Percentiles rank a stretch among this genome's conserved stretches.
These are phyloP conservation scores for Penstemon davidsonii DNA, from an alignment of 257 asterid genomes.

Conservation along the genomic window DNA sequence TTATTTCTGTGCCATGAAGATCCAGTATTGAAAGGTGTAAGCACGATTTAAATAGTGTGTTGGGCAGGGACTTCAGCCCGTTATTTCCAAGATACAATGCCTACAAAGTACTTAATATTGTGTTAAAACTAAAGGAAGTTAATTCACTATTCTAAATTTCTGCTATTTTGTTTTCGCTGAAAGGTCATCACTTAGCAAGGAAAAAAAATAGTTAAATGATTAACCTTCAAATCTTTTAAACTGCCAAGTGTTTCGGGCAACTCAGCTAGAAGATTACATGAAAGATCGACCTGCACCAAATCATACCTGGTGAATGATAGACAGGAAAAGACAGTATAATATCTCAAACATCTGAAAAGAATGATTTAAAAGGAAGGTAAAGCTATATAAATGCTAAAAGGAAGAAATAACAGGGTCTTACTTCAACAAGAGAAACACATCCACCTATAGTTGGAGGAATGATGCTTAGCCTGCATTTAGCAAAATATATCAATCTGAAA, in stretches of 20 bases:
- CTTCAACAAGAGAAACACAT: conserved; percentile 80
- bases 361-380: neutral
- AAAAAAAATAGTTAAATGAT: conserved; percentile 1
- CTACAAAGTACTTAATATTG: conserved; percentile 41
- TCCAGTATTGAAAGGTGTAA: conserved; percentile 73
- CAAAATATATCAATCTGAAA: conserved; percentile 23
- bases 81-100: conserved; percentile 70
- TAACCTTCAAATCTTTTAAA: conserved; percentile 67
- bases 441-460: conserved; percentile 69
- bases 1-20: conserved; percentile 85
- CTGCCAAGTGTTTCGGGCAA: conserved; percentile 69
- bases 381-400: conserved; percentile 5
- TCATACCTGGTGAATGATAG: conserved; percentile 23
- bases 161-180: conserved; percentile 11
- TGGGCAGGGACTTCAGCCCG: conserved; percentile 75
- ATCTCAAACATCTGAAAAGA: conserved; percentile 15
- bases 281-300: conserved; percentile 75
- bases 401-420: conserved; percentile 29
- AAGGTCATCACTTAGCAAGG: conserved; percentile 5
- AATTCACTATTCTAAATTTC: neutral
- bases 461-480: conserved; percentile 57
- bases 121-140: neutral
- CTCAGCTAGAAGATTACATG: conserved; percentile 72
- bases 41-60: conserved; percentile 57
- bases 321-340: conserved; percentile 1